phyloP scores from a whole-genome alignment of 129 eudicot genomes.

The Lactuca sativa region DNA sequence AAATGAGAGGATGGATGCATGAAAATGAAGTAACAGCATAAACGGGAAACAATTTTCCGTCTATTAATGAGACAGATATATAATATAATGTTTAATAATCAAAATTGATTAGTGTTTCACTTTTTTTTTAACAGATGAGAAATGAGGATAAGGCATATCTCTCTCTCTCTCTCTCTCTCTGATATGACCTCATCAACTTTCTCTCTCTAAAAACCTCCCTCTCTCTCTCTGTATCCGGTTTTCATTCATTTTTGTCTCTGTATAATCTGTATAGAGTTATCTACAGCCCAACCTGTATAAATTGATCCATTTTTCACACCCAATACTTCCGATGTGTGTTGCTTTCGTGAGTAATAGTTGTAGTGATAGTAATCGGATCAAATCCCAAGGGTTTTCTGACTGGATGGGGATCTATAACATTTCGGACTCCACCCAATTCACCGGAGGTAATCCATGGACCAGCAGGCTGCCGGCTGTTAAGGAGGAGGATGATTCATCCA shows the following conservation, averaged over 20 bases:
- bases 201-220: conserved; percentile 20
- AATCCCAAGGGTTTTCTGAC: conserved; percentile 30
- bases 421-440: conserved; percentile 32
- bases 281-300: background rate
- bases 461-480: conserved; percentile 12
- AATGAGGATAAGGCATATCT: conserved; percentile 60
- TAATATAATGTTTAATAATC: conserved; percentile 33
- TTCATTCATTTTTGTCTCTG: conserved; percentile 9
- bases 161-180: conserved; percentile 28
- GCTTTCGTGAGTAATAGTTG: conserved; percentile 37
- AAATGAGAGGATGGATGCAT: too few relatives aligned
- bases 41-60: background rate
- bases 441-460: conserved; percentile 25
- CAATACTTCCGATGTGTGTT: conserved; percentile 40
- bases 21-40: too few relatives aligned
- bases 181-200: conserved; percentile 1
- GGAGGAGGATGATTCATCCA: conserved; percentile 35
- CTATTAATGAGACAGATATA: background rate
- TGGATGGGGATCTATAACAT: conserved; percentile 32
- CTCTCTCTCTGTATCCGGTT: conserved; percentile 24
- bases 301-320: background rate
- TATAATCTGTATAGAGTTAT: background rate
- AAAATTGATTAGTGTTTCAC: too few relatives aligned
- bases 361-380: conserved; percentile 40
- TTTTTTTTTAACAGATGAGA: background rate